phyloP scores from a whole-genome alignment of 805 yeast species.

The Lipomyces starkeyi region DNA sequence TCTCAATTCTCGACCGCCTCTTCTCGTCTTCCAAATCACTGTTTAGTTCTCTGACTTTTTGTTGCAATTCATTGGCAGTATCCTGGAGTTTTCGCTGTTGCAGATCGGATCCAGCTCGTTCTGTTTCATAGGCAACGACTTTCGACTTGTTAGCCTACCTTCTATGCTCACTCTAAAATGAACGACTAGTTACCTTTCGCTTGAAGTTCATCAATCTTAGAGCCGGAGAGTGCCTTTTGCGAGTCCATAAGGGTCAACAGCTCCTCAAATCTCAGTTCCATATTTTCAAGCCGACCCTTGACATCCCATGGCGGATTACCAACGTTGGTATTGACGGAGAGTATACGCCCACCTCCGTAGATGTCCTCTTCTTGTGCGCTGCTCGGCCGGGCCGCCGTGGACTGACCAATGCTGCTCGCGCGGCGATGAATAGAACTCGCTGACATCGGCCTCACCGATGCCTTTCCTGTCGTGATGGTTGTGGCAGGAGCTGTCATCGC shows the following conservation, averaged over 20 bases:
- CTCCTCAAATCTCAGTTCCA: constrained; percentile 26
- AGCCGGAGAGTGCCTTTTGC: background rate
- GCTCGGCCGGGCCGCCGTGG: constrained; percentile 4
- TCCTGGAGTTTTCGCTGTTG: constrained; percentile 48
- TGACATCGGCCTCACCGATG: constrained; percentile 27
- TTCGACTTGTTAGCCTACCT: background rate
- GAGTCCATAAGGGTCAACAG: constrained; percentile 10
- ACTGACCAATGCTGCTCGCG: constrained; percentile 5
- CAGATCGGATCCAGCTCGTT: constrained; percentile 49
- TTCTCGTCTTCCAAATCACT: constrained; percentile 42
- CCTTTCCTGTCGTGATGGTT: constrained; percentile 16
- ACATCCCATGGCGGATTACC: constrained; percentile 25
- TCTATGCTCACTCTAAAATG: background rate
- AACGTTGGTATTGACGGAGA: constrained; percentile 19
- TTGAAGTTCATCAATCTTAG: constrained; percentile 19
- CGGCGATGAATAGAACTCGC: constrained; percentile 22
- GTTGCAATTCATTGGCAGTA: constrained; percentile 44
- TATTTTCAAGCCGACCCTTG: constrained; percentile 30
- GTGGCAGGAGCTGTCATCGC: constrained; percentile 10
- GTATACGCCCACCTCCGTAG: constrained; percentile 16
- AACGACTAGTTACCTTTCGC: constrained; percentile 18
- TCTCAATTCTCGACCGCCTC: constrained; percentile 46
- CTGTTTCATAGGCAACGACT: constrained; percentile 46
- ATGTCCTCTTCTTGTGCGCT: constrained; percentile 22
- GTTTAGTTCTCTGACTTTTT: constrained; percentile 43